Evolutionary conservation across 441 rosid species (phyloP).

Genomic region (Metrosideros polymorpha): DNA sequence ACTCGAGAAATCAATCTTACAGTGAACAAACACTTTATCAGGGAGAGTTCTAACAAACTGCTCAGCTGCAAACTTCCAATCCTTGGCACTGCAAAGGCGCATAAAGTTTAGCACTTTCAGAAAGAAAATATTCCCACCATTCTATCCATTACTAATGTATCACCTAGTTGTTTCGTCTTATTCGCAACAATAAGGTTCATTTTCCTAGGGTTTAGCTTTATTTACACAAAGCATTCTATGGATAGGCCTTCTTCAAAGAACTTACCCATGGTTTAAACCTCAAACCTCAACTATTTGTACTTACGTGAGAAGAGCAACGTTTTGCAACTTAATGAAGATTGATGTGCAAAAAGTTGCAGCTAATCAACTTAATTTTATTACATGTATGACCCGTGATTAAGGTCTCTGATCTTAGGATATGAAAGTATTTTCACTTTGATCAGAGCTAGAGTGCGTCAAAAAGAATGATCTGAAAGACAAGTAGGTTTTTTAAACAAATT

Average conservation of each 20-base stretch:
- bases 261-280: neutral
- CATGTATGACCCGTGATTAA: neutral
- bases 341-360: neutral
- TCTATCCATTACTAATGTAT: neutral
- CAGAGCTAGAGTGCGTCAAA: neutral
- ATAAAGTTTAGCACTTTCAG: neutral
- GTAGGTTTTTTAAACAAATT: neutral
- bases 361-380: neutral
- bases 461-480: neutral
- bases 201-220: neutral
- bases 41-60: conserved; percentile 67
- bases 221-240: neutral
- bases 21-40: conserved; percentile 75
- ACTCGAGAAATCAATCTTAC: conserved; percentile 33
- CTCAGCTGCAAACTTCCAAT: conserved; percentile 96
- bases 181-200: neutral
- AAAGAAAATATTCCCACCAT: neutral
- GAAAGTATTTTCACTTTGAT: neutral
- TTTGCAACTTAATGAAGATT: neutral
- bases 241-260: neutral
- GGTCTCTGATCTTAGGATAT: neutral
- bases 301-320: neutral
- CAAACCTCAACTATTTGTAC: neutral
- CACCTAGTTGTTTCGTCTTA: neutral
- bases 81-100: conserved; percentile 42